Conservation (phyloP, 495 filamentous ascomycete genomes). For the Penicillium simplicissimum region DNA sequence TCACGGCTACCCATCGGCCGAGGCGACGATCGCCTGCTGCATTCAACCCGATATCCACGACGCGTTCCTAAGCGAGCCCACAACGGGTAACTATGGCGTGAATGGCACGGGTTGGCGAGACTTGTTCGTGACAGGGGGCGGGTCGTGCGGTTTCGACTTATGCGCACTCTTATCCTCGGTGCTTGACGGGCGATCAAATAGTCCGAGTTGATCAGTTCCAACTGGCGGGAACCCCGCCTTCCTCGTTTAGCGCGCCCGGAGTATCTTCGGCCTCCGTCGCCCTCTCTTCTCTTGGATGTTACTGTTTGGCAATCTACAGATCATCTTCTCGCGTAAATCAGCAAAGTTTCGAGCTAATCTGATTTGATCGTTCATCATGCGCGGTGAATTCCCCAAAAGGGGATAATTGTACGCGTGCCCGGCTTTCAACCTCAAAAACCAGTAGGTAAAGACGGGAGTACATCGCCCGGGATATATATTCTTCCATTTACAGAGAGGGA, state of each 20-base stretch:
- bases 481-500: too few relatives aligned
- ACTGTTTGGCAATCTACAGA: not conserved
- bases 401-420: too few relatives aligned
- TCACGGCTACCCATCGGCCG: not conserved
- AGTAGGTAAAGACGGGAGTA: too few relatives aligned
- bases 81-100: not conserved
- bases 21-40: not conserved
- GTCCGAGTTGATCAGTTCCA: slow-evolving; percentile 7
- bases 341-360: not conserved
- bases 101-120: not conserved
- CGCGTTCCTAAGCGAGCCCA: slow-evolving; percentile 9
- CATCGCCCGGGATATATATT: too few relatives aligned
- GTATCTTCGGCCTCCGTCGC: not conserved
- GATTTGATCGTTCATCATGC: not conserved
- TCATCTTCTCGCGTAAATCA: not conserved
- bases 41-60: not conserved
- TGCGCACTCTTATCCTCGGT: not conserved
- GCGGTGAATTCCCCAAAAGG: not conserved
- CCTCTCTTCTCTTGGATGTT: not conserved
- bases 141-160: not conserved
- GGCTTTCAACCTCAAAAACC: not conserved
- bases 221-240: not conserved
- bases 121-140: not conserved
- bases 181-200: not conserved
- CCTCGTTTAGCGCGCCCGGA: not conserved